phyloP scores from a whole-genome alignment of 164 flowering plant genomes.

The Vitis labrusca region DNA sequence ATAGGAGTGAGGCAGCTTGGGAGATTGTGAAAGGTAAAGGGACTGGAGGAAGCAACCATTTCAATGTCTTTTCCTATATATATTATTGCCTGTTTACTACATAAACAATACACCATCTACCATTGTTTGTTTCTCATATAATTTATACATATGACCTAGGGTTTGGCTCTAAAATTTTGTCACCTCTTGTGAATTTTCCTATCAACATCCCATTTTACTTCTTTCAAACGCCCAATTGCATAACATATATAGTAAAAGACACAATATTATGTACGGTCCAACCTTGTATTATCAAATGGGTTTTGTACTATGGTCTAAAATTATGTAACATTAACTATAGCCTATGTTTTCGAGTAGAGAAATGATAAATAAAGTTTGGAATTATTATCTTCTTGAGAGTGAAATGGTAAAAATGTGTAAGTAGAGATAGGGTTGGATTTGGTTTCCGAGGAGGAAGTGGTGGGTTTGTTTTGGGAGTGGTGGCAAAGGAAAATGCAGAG shows the following conservation, averaged over 20 bases:
- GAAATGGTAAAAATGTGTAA: conserved; percentile 26
- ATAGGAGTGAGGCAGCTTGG: conserved; percentile 56
- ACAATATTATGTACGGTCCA: too few relatives aligned
- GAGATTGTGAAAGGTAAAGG: conserved; percentile 70
- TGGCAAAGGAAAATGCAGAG: conserved; percentile 24
- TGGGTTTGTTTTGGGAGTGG: conserved; percentile 77
- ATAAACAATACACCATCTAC: conserved; percentile 2
- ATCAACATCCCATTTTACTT: too few relatives aligned
- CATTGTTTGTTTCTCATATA: conserved; percentile 22
- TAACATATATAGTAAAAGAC: too few relatives aligned
- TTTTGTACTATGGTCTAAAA: too few relatives aligned
- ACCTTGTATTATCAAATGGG: too few relatives aligned
- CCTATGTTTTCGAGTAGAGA: too few relatives aligned
- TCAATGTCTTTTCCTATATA: conserved; percentile 25
- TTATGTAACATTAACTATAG: too few relatives aligned
- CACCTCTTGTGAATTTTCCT: too few relatives aligned
- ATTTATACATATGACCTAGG: too few relatives aligned
- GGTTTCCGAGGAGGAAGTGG: conserved; percentile 60
- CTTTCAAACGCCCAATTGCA: too few relatives aligned
- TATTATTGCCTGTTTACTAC: neutral
- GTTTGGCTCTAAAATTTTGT: too few relatives aligned
- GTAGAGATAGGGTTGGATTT: conserved; percentile 17
- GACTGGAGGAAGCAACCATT: conserved; percentile 39
- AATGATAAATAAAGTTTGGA: too few relatives aligned
- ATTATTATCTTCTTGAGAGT: neutral